These are phyloP conservation scores for Entoloma clypeatum DNA, from an alignment of 1,284 basidiomycete species.

Conservation along the genomic window DNA sequence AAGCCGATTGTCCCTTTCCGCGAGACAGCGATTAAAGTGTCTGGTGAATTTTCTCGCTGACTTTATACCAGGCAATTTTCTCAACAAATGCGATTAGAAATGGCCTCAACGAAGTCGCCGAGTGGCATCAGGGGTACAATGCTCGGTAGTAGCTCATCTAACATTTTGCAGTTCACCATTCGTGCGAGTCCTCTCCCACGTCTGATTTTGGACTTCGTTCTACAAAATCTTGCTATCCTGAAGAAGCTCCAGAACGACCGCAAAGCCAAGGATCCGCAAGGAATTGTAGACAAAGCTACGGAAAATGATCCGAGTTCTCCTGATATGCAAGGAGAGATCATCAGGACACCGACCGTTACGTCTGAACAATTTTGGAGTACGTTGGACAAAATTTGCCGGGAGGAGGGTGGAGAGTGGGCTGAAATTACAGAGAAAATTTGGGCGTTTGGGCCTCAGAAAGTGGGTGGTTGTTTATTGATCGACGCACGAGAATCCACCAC, in stretches of 20 bases:
- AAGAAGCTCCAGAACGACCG: slow-evolving; percentile 52
- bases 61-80: neutral
- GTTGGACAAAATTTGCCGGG: slow-evolving; percentile 62
- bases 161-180: slow-evolving; percentile 80
- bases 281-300: slow-evolving; percentile 26
- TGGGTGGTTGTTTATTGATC: slow-evolving; percentile 85
- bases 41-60: slow-evolving; percentile 43
- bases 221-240: slow-evolving; percentile 64
- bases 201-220: slow-evolving; percentile 55
- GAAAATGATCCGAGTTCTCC: slow-evolving; percentile 39
- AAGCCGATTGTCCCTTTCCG: slow-evolving; percentile 97
- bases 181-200: slow-evolving; percentile 79
- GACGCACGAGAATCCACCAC: slow-evolving; percentile 54
- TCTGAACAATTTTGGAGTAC: slow-evolving; percentile 81
- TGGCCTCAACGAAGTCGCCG: slow-evolving; percentile 80
- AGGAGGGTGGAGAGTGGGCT: slow-evolving; percentile 80
- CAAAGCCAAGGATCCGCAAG: slow-evolving; percentile 29
- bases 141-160: slow-evolving; percentile 63
- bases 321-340: slow-evolving; percentile 55
- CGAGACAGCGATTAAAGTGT: slow-evolving; percentile 85
- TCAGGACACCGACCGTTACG: slow-evolving; percentile 59
- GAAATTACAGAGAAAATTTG: slow-evolving; percentile 74
- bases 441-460: slow-evolving; percentile 88
- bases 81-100: slow-evolving; percentile 52
- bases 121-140: slow-evolving; percentile 80